Evolutionary conservation across 2,329 filamentous ascomycete species (phyloP).

Genomic region (Plectosphaerella sp.): DNA sequence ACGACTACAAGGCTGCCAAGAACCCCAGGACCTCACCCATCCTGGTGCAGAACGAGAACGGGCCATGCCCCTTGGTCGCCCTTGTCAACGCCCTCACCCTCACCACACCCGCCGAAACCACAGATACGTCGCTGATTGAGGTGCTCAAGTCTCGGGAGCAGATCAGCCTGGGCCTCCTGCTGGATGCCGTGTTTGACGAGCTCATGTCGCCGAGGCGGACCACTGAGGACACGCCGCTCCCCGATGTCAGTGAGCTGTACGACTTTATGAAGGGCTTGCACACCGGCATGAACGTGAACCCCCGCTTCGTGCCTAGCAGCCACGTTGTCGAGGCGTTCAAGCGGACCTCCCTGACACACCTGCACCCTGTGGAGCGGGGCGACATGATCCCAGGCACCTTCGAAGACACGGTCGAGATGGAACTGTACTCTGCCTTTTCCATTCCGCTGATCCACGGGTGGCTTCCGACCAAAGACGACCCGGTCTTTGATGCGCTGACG

Average conservation of each 20-base stretch:
- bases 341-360: slow-evolving; percentile 47
- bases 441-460: slow-evolving; percentile 91
- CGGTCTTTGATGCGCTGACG: slow-evolving; percentile 64
- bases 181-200: slow-evolving; percentile 91
- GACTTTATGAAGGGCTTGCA: slow-evolving; percentile 82
- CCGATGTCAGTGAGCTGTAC: slow-evolving; percentile 85
- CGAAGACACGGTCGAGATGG: slow-evolving; percentile 82
- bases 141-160: slow-evolving; percentile 77
- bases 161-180: slow-evolving; percentile 76
- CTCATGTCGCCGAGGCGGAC: slow-evolving; percentile 74
- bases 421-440: slow-evolving; percentile 84
- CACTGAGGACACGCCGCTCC: slow-evolving; percentile 59
- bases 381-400: slow-evolving; percentile 65
- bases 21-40: slow-evolving; percentile 77
- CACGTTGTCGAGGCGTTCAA: slow-evolving; percentile 42
- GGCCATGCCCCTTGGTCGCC: slow-evolving; percentile 87
- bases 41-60: slow-evolving; percentile 88
- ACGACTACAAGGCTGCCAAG: slow-evolving; percentile 56
- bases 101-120: slow-evolving; percentile 63
- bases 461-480: slow-evolving; percentile 67
- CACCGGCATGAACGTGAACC: slow-evolving; percentile 98
- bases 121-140: slow-evolving; percentile 69
- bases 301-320: slow-evolving; percentile 66
- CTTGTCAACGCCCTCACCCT: slow-evolving; percentile 88
- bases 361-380: slow-evolving; percentile 45